Conservation (phyloP, 306 rosid genomes). For the Morella rubra region DNA sequence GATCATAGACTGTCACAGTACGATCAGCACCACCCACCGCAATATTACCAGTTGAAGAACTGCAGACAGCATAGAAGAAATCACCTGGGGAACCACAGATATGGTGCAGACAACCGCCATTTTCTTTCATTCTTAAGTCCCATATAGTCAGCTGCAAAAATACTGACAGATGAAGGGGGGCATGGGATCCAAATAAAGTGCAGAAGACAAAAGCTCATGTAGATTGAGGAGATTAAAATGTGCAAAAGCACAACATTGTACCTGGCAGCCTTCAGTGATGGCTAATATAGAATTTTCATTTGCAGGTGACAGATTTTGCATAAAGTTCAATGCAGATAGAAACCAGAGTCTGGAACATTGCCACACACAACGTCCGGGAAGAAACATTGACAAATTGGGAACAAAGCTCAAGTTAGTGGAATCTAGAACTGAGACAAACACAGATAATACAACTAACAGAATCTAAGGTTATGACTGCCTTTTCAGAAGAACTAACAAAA, state of each 20-base stretch:
- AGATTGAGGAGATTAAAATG: slow-evolving; percentile 15
- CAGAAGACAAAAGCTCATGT: slow-evolving; percentile 22
- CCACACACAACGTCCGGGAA: slow-evolving; percentile 14
- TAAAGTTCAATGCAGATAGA: slow-evolving; percentile 70
- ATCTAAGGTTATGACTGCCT: neutral
- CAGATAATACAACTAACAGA: neutral
- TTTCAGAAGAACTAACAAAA: no score
- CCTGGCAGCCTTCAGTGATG: slow-evolving; percentile 92
- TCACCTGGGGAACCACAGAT: slow-evolving; percentile 77
- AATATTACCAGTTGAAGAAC: slow-evolving; percentile 73
- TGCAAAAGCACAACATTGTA: slow-evolving; percentile 18
- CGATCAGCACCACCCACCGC: slow-evolving; percentile 91
- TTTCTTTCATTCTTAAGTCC: slow-evolving; percentile 92
- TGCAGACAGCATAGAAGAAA: slow-evolving; percentile 61
- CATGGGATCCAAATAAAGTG: slow-evolving; percentile 10
- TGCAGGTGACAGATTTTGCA: slow-evolving; percentile 49
- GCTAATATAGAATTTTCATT: slow-evolving; percentile 62
- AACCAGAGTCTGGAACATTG: slow-evolving; percentile 63
- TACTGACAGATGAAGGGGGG: slow-evolving; percentile 26
- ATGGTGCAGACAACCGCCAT: slow-evolving; percentile 82
- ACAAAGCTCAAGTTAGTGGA: neutral
- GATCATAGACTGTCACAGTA: slow-evolving; percentile 83
- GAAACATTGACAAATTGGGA: neutral
- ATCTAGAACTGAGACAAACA: no score
- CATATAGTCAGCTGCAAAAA: slow-evolving; percentile 66